Base-by-base conservation (phyloP, 352 stramenopile species). In the Phytophthora citricola region DNA sequence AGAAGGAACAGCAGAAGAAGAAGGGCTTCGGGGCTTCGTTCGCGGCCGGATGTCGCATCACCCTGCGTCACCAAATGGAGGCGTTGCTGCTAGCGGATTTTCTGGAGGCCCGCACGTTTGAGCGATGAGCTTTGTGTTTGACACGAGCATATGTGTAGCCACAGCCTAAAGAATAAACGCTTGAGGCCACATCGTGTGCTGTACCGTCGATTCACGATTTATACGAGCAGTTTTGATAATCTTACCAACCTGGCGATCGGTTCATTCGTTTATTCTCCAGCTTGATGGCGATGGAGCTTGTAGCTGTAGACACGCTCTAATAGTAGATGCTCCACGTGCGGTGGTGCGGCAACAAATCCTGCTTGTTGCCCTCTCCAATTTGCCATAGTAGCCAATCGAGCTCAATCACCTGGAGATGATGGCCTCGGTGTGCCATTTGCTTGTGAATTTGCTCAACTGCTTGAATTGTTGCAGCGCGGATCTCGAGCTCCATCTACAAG, bases 331-430 rank as follows among this genome's bases (percentile, higher is more conserved):
- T 96, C 20, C 89, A 77, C 40, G 86, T 95, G 46, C 87, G 83
- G 67, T 97, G 90, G 66, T 97, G 86, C 27, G 85, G 83, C 51
- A 79, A 58, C 39, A 96, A 62, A n/a, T 59, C n/a, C 26, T 94
- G 76, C 53, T 94, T 96, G 59, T 66, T 78, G 52, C 85, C 65
- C 48, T 97, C 90, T 3, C 90, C 90, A 60, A 87, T 87, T 61
- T 96, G 84, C 90, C 90, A 97, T 7, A 97, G 71, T 26, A 94
- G 58, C 90, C 90, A 97, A 70, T 97, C 90, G 20, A 96, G 79
- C 58, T 96, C 87, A 38, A 92, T 83, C 22, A 95, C 83, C 31
- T 87, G 78, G 14, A 91, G 79, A 8, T 38, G 27, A 46, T 81
- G 69, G 11, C 78, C 84, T 17, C 52, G 58, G 1, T 22, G 55